A percentile compares a stretch with the other conserved stretches of the same genome.
Evolutionary conservation across 345 rosid species (phyloP).

Genomic region (Eucalyptus victrix): DNA sequence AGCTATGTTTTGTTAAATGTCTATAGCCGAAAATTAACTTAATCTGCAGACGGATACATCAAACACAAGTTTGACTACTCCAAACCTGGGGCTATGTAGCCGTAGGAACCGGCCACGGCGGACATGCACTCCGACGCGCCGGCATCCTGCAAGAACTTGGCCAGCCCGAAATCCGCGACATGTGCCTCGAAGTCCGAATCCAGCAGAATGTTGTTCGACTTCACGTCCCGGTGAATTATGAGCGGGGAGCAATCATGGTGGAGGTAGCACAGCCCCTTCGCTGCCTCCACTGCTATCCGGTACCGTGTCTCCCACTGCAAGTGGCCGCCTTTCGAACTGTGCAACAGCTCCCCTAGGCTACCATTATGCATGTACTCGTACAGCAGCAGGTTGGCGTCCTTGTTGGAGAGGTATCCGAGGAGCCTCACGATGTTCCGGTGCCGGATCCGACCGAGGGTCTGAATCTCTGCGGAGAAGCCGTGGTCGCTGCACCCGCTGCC

Average conservation of each 20-base stretch:
- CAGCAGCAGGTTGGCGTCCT: slow-evolving; percentile 67
- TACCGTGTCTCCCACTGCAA: slow-evolving; percentile 74
- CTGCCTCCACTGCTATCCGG: slow-evolving; percentile 64
- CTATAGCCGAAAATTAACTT: background rate
- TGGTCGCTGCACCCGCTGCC: slow-evolving; percentile 49
- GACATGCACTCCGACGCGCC: slow-evolving; percentile 92
- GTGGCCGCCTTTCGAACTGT: slow-evolving; percentile 80
- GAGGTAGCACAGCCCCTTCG: slow-evolving; percentile 79
- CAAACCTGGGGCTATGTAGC: slow-evolving; percentile 92
- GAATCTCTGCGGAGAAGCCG: slow-evolving; percentile 91
- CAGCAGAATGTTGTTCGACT: slow-evolving; percentile 77
- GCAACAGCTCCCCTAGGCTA: slow-evolving; percentile 78
- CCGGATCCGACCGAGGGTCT: slow-evolving; percentile 70
- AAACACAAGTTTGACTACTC: background rate
- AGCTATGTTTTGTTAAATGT: background rate
- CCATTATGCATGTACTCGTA: slow-evolving; percentile 93
- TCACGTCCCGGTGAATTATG: slow-evolving; percentile 84
- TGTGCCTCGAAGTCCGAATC: slow-evolving; percentile 81
- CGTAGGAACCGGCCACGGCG: slow-evolving; percentile 80
- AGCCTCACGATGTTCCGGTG: slow-evolving; percentile 84
- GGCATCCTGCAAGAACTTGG: slow-evolving; percentile 74
- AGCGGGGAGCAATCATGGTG: slow-evolving; percentile 92
- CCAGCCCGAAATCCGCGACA: slow-evolving; percentile 93
- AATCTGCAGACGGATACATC: background rate
- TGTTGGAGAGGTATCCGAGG: slow-evolving; percentile 72